These are phyloP conservation scores for Xylaria sp. DNA, from an alignment of 2,329 filamentous ascomycete species.

Conservation along the genomic window DNA sequence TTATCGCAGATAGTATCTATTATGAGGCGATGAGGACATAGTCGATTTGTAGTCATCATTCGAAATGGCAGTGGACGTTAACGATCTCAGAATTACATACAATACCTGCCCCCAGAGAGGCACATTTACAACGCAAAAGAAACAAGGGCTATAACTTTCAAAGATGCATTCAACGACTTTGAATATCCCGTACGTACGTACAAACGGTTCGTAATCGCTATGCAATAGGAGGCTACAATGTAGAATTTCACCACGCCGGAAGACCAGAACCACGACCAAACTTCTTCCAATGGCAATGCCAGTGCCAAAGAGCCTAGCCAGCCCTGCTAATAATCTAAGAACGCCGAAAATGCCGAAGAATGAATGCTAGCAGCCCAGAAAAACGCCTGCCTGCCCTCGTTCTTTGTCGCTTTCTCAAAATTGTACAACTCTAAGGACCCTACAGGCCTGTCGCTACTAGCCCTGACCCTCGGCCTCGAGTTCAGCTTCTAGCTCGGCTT, in stretches of 20 bases:
- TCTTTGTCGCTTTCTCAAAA: neutral
- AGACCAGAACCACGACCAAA: constrained; percentile 7
- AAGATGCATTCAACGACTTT: constrained; percentile 7
- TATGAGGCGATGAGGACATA: neutral
- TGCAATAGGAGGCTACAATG: no score
- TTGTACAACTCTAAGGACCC: neutral
- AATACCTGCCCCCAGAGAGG: neutral
- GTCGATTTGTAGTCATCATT: neutral
- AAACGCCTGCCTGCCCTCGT: constrained; percentile 6
- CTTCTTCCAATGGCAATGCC: constrained; percentile 12
- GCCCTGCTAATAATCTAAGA: constrained; percentile 21
- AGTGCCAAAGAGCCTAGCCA: no score
- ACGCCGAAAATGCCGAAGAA: constrained; percentile 29
- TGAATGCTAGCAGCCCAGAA: neutral
- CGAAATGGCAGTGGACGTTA: neutral
- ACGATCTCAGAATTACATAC: neutral
- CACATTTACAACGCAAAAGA: no score
- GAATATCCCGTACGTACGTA: constrained; percentile 8
- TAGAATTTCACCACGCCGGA: no score
- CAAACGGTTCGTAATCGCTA: constrained; percentile 27
- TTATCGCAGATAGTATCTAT: neutral
- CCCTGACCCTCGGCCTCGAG: constrained; percentile 33
- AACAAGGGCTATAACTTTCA: neutral
- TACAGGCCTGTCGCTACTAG: constrained; percentile 10
- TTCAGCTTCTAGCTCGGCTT: constrained; percentile 53